Evolutionary conservation across 139 green algal genomes (phyloP).

Genomic region (Volvox africanus): DNA sequence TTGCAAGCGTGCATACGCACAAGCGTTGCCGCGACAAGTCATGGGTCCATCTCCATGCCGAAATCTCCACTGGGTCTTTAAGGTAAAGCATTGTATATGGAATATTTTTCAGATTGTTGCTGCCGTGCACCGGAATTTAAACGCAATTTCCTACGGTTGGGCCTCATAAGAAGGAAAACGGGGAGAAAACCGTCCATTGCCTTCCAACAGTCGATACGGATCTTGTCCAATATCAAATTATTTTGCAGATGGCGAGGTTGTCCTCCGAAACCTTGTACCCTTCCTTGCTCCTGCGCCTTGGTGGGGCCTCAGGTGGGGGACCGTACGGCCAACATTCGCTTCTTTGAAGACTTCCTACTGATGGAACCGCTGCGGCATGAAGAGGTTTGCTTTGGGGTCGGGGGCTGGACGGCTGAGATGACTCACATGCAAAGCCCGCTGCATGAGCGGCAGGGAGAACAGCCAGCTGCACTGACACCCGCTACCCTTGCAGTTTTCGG

Average conservation of each 20-base stretch:
- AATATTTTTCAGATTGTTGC: not conserved
- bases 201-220: too few species aligned
- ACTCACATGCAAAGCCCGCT: too few species aligned
- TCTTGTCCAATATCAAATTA: too few species aligned
- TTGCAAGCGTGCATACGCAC: too few species aligned
- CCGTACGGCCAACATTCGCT: not conserved
- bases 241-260: too few species aligned
- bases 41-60: conserved; percentile 23
- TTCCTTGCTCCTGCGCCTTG: too few species aligned
- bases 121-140: not conserved
- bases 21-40: not conserved
- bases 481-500: conserved; percentile 50
- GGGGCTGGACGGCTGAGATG: too few species aligned
- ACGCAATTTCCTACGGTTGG: not conserved
- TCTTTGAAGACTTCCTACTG: conserved; percentile 29
- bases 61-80: conserved; percentile 57
- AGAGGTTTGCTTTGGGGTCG: conserved; percentile 43
- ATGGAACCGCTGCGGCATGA: conserved; percentile 69
- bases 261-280: too few species aligned
- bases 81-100: conserved; percentile 30
- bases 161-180: too few species aligned
- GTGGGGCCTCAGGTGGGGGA: conserved; percentile 23
- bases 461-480: too few species aligned
- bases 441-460: too few species aligned
- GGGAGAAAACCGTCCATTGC: too few species aligned